Base-by-base conservation (phyloP, 768 basidiomycete genomes). In the Lactarius deliciosus region DNA sequence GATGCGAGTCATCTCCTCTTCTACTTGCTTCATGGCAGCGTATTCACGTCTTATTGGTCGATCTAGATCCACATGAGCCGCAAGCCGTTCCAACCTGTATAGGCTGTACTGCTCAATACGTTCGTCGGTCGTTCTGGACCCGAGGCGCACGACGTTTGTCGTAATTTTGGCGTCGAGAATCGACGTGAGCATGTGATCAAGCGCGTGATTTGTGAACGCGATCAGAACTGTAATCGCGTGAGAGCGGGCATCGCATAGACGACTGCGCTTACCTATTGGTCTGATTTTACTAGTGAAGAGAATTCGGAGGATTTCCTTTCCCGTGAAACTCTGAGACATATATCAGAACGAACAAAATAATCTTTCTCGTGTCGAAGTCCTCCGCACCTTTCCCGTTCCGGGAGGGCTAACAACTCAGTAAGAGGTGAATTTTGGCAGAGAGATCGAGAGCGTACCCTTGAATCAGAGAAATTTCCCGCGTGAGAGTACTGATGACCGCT, bases 151-250 rank as follows among this genome's bases (percentile, higher is more conserved):
- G 30, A 92, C 77, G 43, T 85, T 82, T 0, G 77, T 74, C 0
- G 90, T 91, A 68, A 92, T 90, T 0, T 75, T 73, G 0, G 82
- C 83, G 69, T 92, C 88, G 1, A 92, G 79, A 3, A 91, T 82
- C 0, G 85, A 84, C 4, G 77, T 77, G 2, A 92, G 76, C 77
- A 92, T 82, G 68, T 91, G 88, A 65, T 92, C 90, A 3, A 92
- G 79, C 0, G 91, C 91, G 55, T 92, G 91, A 69, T 92, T 92
- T 0, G 91, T 92, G 76, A 86, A 91, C 0, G 90, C 82, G 28
- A 86, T 82, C 72, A 86, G 76, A 3, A 81, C 74, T 73, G 60
- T 16, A 30, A 22, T 6, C 30, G 9, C 13, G 55, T 57, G n/a
- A 47, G 59, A 20, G 20, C 22, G 53, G 15, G 2, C 20, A 34